Conservation (phyloP, 768 basidiomycete species). For the Paxillus rubicundulus region DNA sequence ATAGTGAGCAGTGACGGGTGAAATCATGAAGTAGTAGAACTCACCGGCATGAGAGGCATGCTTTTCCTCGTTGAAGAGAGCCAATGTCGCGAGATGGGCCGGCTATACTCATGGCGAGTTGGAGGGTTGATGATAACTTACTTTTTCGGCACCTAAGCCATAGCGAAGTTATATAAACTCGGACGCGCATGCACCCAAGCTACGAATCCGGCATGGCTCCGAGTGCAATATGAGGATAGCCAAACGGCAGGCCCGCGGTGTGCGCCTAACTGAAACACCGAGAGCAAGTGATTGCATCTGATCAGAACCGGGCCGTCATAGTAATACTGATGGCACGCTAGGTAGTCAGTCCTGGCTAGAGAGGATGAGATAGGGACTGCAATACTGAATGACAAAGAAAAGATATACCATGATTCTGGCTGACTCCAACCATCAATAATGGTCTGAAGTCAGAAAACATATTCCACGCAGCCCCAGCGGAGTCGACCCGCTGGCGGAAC, state of each 20-base stretch:
- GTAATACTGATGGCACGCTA: background rate
- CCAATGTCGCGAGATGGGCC: constrained; percentile 3
- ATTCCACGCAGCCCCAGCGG: too few species aligned
- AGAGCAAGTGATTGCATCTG: background rate
- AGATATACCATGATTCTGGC: background rate
- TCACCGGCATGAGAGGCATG: constrained; percentile 53
- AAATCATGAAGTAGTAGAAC: constrained; percentile 9
- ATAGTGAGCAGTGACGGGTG: background rate
- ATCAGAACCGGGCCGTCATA: background rate
- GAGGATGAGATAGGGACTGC: background rate
- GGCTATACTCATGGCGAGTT: constrained; percentile 1
- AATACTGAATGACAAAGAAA: background rate
- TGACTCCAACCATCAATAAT: background rate
- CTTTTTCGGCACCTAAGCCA: background rate
- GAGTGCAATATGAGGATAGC: background rate
- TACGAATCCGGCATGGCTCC: background rate
- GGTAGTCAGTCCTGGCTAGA: background rate
- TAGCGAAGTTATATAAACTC: constrained; percentile 12
- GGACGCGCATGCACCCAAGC: background rate
- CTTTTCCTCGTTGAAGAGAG: constrained; percentile 45
- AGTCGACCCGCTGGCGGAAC: too few species aligned
- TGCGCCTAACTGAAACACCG: background rate
- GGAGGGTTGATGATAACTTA: background rate
- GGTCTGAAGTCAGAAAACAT: too few species aligned
- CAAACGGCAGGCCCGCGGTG: too few species aligned